These are phyloP conservation scores for Ilyonectria mors-panacis DNA, from an alignment of 2,329 filamentous ascomycete genomes.

Conservation along the genomic window DNA sequence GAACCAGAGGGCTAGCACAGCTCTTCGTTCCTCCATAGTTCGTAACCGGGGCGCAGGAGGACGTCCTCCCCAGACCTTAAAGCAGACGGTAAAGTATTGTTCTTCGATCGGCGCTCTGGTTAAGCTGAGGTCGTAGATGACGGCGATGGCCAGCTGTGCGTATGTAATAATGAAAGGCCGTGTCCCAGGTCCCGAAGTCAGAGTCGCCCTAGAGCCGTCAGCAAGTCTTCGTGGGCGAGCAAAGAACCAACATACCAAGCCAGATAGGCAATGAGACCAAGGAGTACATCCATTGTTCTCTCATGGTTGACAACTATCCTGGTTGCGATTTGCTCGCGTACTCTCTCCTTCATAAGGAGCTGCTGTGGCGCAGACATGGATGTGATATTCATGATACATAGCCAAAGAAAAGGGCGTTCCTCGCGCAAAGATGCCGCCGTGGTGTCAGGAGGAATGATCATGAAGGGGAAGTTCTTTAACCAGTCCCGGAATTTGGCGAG, in stretches of 20 bases:
- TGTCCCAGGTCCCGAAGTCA: conserved; percentile 52
- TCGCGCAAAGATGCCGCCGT: conserved; percentile 57
- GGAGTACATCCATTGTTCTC: conserved; percentile 65
- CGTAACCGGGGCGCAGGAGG: conserved; percentile 51
- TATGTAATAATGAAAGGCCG: conserved; percentile 63
- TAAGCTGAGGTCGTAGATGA: conserved; percentile 64
- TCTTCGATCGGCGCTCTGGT: conserved; percentile 56
- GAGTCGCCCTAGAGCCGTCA: conserved; percentile 53
- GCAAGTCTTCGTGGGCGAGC: not conserved
- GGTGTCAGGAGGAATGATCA: conserved; percentile 56
- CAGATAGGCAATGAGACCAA: conserved; percentile 63
- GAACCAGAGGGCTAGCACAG: conserved; percentile 64
- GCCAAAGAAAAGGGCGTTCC: conserved; percentile 64
- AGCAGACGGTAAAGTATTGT: conserved; percentile 53
- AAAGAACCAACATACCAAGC: conserved; percentile 58
- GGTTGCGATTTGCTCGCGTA: conserved; percentile 62
- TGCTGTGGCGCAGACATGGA: conserved; percentile 60
- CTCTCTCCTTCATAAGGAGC: conserved; percentile 54
- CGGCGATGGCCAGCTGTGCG: conserved; percentile 58
- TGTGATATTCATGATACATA: conserved; percentile 64
- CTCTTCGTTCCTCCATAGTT: conserved; percentile 66
- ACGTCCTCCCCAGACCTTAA: conserved; percentile 53
- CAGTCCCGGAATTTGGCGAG: conserved; percentile 60
- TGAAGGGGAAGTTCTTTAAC: conserved; percentile 62
- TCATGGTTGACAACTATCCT: conserved; percentile 64